Base-by-base conservation (phyloP, 2,329 filamentous ascomycete genomes). In the Gaeumannomyces sp. region DNA sequence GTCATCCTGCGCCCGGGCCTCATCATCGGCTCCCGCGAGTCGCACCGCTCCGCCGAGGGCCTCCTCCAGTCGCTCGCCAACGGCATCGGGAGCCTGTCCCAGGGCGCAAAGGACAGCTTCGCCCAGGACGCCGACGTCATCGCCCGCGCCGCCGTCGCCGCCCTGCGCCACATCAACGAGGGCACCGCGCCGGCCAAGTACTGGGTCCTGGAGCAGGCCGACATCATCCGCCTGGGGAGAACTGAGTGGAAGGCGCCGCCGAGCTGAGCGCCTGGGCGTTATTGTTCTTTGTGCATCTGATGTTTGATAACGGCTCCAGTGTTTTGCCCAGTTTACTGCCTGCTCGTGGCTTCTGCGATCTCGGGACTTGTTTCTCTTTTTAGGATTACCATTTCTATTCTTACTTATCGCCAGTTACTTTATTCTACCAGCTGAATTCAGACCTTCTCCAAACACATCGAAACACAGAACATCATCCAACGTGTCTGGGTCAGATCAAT, bases 101-200 rank as follows among this genome's bases (percentile, higher is more conserved):
- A 77, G 65, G 81, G 79, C 0, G 59, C 87, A 67, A 86, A 87
- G 77, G 87, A 96, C 72, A 77, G 74, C 8, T 82, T 91, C 75
- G 90, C 86, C 1, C 90, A 95, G 78, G 91, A 95, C 63, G 87
- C 85, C 6, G 83, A 88, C 65, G 84, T 89, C 45, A 92, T 96
- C 76, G 90, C 80, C 3, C 81, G 82, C 68, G 89, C 89, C 16
- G 88, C 88, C 3, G 84, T 90, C 2, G 78, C 77, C 62, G 89
- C 88, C 1, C 83, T 80, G 11, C 72, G 84, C 68, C 74, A 89
- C 63, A 86, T 85, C 0, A 79, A 80, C 66, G 80, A 85, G 75
- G 85, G 85, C 65, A 85, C 83, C 75, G 84, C 82, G n/a, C 82
- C 80, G 64, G 80, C 72, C 74, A 86, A 81, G 79, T 85, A 74